Percentiles rank a stretch among this genome's conserved stretches.
phyloP scores from a whole-genome alignment of 2,329 filamentous ascomycete genomes.

The Aspergillus luchuensis region DNA sequence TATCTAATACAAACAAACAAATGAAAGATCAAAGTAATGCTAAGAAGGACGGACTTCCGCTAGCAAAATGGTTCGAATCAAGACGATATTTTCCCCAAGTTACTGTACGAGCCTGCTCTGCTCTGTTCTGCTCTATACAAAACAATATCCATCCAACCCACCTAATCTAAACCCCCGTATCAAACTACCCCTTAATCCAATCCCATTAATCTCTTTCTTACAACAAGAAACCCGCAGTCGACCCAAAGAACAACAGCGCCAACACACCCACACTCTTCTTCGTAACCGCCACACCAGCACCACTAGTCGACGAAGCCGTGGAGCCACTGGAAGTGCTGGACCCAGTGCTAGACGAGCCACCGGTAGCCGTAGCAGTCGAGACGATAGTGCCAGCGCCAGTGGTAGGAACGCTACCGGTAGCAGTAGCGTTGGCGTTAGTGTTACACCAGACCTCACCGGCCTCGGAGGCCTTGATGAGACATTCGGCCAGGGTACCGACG shows the following conservation, averaged over 20 bases:
- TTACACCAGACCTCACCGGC: slow-evolving; percentile 28
- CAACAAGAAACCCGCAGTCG: slow-evolving; percentile 7
- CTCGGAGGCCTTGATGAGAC: slow-evolving; percentile 24
- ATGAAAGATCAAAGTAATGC: too few relatives aligned
- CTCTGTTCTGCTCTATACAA: too few relatives aligned
- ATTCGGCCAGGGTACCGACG: slow-evolving; percentile 23
- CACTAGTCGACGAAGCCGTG: background rate
- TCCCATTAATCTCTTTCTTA: background rate
- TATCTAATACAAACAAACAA: too few relatives aligned
- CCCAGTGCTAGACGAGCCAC: background rate
- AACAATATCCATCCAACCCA: too few relatives aligned
- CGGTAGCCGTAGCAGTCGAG: slow-evolving; percentile 13
- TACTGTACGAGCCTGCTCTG: too few relatives aligned
- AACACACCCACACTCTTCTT: slow-evolving; percentile 11
- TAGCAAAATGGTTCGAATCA: too few relatives aligned
- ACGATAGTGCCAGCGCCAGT: slow-evolving; percentile 20
- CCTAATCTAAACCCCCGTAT: too few relatives aligned
- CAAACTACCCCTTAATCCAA: too few relatives aligned
- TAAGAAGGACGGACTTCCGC: too few relatives aligned
- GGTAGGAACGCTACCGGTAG: slow-evolving; percentile 22
- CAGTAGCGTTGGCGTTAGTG: slow-evolving; percentile 26
- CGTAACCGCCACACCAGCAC: slow-evolving; percentile 5
- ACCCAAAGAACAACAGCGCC: slow-evolving; percentile 17
- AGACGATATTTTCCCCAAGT: too few relatives aligned
- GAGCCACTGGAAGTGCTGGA: background rate